Evolutionary conservation across 495 filamentous ascomycete species (phyloP), one percentile per base, ranked within the genome.

Genomic region (Lichina pygmaea): DNA sequence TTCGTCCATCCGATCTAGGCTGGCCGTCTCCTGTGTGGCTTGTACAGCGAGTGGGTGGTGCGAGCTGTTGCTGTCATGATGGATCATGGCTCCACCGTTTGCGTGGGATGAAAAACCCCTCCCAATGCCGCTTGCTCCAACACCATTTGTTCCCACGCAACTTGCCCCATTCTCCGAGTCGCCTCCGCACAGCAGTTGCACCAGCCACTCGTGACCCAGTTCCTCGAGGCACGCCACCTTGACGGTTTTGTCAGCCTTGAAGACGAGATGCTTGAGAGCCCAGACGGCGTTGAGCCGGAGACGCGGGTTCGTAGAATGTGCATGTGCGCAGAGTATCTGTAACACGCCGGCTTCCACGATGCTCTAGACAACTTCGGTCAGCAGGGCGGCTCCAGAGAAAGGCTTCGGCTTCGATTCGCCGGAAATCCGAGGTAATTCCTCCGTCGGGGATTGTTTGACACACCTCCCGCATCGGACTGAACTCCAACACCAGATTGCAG

Each of bases 381-480:
- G 24, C 24, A 24, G 1, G 24, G 24, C 24, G 24, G 24, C 24
- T 24, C 24, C 24, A 24, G 4, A 24, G 24, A 24, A 24, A 4
- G 24, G 24, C 1, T 24, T 24, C 24, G 24, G 24, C 24, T 24
- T 24, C 24, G 1, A 24, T 24, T 24, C 24, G 2, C 24, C 24
- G 24, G 24, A 24, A 24, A 1, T 24, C 24, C 24, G 1, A 4
- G 24, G 4, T 4, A 24, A 24, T 2, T 24, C 24, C 24, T 4
- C 24, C 24, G 24, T 4, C 24, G 24, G 24, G 24, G 4, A 24
- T 24, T 24, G 24, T 24, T 41, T 6, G 40, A 66, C 72, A 62
- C 52, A 86, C 81, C 56, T 78, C 69, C 61, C 78, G 73, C 83
- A 95, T 83, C 9, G 89, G 85, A 51, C 83, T 93, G 53, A 83